These are phyloP conservation scores for Trichoderma guizhouense DNA, from an alignment of 2,329 filamentous ascomycete species.

Conservation along the genomic window DNA sequence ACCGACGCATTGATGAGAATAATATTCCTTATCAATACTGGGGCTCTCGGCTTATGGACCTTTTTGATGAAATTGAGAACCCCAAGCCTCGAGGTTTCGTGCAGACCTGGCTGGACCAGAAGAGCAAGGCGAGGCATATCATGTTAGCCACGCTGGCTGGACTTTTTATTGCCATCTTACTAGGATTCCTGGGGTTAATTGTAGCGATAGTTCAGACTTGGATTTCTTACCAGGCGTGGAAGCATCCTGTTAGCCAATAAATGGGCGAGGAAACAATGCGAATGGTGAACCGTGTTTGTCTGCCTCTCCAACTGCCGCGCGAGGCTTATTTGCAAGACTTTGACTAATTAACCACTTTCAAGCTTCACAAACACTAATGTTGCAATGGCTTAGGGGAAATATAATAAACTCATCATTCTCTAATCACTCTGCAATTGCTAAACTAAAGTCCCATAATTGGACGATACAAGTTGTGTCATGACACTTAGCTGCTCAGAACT, in stretches of 20 bases:
- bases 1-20: background rate
- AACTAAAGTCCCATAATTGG: background rate
- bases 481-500: conserved; percentile 8
- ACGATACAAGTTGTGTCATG: background rate
- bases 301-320: background rate
- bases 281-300: background rate
- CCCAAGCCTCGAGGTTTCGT: background rate
- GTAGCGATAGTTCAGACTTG: background rate
- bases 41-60: background rate
- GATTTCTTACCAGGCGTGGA: background rate
- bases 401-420: background rate
- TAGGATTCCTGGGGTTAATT: background rate
- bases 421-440: background rate
- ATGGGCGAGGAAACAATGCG: background rate
- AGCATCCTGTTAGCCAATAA: background rate
- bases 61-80: background rate
- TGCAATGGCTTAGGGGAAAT: background rate
- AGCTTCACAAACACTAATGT: background rate
- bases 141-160: background rate
- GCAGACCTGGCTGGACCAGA: background rate
- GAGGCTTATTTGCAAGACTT: background rate
- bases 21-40: background rate
- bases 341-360: background rate
- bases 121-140: background rate
- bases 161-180: too few species aligned